phyloP scores from a whole-genome alignment of 371 early-diverging fungal species.

The Apophysomyces elegans region DNA sequence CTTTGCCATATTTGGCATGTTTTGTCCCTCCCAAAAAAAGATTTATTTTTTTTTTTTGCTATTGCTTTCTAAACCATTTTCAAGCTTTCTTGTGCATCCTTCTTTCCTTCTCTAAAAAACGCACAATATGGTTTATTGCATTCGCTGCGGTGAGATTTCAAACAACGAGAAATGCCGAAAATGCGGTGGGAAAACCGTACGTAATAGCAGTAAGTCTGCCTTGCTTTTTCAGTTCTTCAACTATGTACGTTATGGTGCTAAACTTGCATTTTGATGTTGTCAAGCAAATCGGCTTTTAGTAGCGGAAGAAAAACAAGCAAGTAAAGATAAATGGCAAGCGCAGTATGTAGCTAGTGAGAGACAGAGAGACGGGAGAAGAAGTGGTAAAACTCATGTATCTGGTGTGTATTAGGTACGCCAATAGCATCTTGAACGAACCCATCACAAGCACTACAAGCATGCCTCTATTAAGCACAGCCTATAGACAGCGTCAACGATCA shows the following conservation, averaged over 20 bases:
- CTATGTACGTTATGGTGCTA: background rate
- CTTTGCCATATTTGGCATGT: slow-evolving; percentile 4
- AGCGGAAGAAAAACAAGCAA: slow-evolving; percentile 29
- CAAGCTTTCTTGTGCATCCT: slow-evolving; percentile 1
- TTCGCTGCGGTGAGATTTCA: slow-evolving; percentile 63
- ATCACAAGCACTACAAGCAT: slow-evolving; percentile 25
- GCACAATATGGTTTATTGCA: slow-evolving; percentile 60
- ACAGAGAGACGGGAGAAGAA: too few relatives aligned
- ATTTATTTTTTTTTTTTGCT: background rate
- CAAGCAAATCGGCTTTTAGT: slow-evolving; percentile 19
- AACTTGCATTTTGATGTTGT: slow-evolving; percentile 36
- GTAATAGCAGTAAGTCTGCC: slow-evolving; percentile 26
- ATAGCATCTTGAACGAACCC: slow-evolving; percentile 36
- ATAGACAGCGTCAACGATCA: background rate
- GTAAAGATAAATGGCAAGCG: slow-evolving; percentile 48
- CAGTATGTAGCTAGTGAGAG: slow-evolving; percentile 29
- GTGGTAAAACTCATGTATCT: too few relatives aligned
- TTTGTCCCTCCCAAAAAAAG: slow-evolving; percentile 7
- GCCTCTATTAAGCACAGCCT: slow-evolving; percentile 15
- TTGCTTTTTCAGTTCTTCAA: background rate
- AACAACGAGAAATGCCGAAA: slow-evolving; percentile 55
- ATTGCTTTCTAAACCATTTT: slow-evolving; percentile 6
- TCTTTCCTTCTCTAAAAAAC: slow-evolving; percentile 3
- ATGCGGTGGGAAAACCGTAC: slow-evolving; percentile 63
- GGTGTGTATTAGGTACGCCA: slow-evolving; percentile 35